These are phyloP conservation scores for Fibroporia radiculosa DNA, from an alignment of 768 basidiomycete species.

Conservation along the genomic window DNA sequence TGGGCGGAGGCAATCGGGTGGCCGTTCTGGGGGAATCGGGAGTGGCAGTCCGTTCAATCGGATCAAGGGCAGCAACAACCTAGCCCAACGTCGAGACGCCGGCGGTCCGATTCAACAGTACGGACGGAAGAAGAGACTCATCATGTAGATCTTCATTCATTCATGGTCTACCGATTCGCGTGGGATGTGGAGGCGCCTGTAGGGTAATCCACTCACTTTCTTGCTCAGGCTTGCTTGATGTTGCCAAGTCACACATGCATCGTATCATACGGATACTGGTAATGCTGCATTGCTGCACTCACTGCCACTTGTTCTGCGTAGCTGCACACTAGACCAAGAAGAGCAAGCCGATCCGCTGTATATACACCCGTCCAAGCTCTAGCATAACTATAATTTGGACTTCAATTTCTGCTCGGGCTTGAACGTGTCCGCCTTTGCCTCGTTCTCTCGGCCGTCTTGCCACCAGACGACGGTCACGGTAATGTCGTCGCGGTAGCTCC, in stretches of 20 bases:
- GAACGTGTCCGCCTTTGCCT: constrained; percentile 24
- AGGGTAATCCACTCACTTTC: neutral
- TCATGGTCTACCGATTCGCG: too few relatives aligned
- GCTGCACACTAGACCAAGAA: too few relatives aligned
- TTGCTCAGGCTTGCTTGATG: neutral
- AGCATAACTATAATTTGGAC: constrained; percentile 19
- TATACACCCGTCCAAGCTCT: too few relatives aligned
- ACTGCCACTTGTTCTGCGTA: too few relatives aligned
- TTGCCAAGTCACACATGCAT: neutral
- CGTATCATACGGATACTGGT: neutral
- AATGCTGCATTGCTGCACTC: too few relatives aligned
- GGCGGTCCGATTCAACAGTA: constrained; percentile 21
- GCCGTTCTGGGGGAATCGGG: neutral
- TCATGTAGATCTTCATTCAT: constrained; percentile 32
- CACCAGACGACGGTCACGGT: constrained; percentile 84
- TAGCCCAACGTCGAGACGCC: constrained; percentile 20
- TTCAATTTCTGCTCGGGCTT: constrained; percentile 9
- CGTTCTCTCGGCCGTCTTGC: constrained; percentile 55
- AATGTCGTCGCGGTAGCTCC: constrained; percentile 77
- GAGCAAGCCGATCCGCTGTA: too few relatives aligned
- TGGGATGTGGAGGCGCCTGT: too few relatives aligned
- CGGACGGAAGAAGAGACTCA: constrained; percentile 25
- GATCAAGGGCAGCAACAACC: constrained; percentile 27
- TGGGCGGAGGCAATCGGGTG: neutral
- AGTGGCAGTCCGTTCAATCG: constrained; percentile 29